phyloP scores from a whole-genome alignment of 495 filamentous ascomycete species.

The Thermothielavioides terrestris region DNA sequence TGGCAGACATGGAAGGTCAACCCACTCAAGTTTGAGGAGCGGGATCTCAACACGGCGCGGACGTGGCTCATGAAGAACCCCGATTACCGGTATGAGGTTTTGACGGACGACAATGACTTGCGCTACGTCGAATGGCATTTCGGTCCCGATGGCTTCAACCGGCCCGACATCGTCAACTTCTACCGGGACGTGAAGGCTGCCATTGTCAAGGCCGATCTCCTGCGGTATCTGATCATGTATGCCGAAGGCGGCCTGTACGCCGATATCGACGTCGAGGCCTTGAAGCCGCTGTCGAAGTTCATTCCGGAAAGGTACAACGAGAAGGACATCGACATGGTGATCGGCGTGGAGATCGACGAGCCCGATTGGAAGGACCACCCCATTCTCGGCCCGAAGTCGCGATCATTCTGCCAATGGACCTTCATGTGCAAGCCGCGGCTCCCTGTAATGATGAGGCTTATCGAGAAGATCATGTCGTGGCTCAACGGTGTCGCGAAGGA shows the following conservation, averaged over 20 bases:
- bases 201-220: slow-evolving; percentile 54
- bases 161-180: slow-evolving; percentile 50
- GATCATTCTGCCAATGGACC: slow-evolving; percentile 63
- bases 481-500: slow-evolving; percentile 45
- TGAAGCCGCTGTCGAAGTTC: slow-evolving; percentile 42
- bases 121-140: slow-evolving; percentile 52
- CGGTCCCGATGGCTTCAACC: slow-evolving; percentile 48
- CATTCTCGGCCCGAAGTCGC: slow-evolving; percentile 52
- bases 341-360: slow-evolving; percentile 59
- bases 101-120: slow-evolving; percentile 54
- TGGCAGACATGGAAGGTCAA: slow-evolving; percentile 64
- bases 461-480: slow-evolving; percentile 54
- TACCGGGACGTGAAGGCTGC: slow-evolving; percentile 48
- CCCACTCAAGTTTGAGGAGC: slow-evolving; percentile 47
- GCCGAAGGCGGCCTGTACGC: slow-evolving; percentile 50
- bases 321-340: slow-evolving; percentile 49
- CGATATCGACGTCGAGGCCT: slow-evolving; percentile 50
- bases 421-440: slow-evolving; percentile 54
- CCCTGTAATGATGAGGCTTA: slow-evolving; percentile 53
- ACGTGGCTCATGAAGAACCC: slow-evolving; percentile 54
- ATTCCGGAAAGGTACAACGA: slow-evolving; percentile 42
- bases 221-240: slow-evolving; percentile 51
- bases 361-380: slow-evolving; percentile 51
- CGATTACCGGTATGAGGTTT: slow-evolving; percentile 51
- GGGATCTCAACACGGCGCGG: slow-evolving; percentile 43